A percentile compares a stretch with the other conserved stretches of the same genome.
Conservation (phyloP, 2,329 filamentous ascomycete genomes). For the Boeremia lycopersici region DNA sequence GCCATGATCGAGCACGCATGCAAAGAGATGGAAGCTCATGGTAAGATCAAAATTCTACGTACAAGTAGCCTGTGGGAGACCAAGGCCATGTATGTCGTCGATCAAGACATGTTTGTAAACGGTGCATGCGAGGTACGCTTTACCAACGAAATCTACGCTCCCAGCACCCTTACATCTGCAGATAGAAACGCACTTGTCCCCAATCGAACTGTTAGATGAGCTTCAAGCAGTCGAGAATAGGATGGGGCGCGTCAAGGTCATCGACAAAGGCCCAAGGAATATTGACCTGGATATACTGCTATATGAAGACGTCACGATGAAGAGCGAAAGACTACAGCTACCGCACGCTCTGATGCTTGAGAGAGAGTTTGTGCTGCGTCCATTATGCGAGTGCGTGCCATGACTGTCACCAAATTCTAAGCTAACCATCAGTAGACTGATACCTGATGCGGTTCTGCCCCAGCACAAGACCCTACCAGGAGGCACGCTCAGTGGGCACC, state of each 20-base stretch:
- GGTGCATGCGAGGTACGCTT: conserved; percentile 82
- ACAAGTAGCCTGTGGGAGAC: conserved; percentile 95
- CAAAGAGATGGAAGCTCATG: conserved; percentile 69
- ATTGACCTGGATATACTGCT: conserved; percentile 93
- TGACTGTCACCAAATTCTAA: no score
- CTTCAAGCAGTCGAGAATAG: conserved; percentile 83
- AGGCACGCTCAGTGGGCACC: conserved; percentile 41
- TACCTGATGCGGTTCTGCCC: conserved; percentile 31
- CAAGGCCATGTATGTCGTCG: conserved; percentile 91
- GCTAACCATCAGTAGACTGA: conserved; percentile 31
- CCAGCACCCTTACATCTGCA: conserved; percentile 46
- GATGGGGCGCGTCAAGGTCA: conserved; percentile 79
- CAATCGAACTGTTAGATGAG: conserved; percentile 75
- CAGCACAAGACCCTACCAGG: conserved; percentile 58
- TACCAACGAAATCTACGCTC: background rate
- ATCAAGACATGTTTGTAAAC: conserved; percentile 89
- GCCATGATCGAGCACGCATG: conserved; percentile 85
- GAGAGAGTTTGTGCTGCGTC: conserved; percentile 90
- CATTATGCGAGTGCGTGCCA: conserved; percentile 72
- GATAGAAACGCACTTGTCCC: conserved; percentile 80
- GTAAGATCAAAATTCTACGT: conserved; percentile 73
- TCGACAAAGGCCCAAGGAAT: conserved; percentile 92
- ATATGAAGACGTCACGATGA: conserved; percentile 71
- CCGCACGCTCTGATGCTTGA: conserved; percentile 87
- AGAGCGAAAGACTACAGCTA: conserved; percentile 76